phyloP scores from a whole-genome alignment of 805 yeast genomes.

The Candida parachauliodes region DNA sequence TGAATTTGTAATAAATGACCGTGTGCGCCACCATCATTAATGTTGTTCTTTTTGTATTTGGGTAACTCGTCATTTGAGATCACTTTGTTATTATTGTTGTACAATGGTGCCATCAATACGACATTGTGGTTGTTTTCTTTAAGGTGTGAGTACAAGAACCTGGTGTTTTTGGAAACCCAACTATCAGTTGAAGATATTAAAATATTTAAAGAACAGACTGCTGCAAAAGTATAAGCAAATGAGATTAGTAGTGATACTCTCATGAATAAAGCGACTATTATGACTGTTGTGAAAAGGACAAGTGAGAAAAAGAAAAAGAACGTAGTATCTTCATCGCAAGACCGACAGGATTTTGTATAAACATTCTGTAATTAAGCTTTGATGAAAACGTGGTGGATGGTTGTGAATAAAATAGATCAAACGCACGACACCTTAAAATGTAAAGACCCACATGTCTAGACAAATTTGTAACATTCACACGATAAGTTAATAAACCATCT shows the following conservation, averaged over 20 bases:
- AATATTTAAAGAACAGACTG: constrained; percentile 20
- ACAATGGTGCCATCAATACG: constrained; percentile 25
- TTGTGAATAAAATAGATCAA: too few relatives aligned
- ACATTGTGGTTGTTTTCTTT: constrained; percentile 28
- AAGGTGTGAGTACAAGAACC: constrained; percentile 26
- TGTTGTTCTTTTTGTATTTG: neutral
- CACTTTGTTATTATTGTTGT: neutral
- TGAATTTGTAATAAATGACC: constrained; percentile 29
- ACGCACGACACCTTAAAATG: too few relatives aligned
- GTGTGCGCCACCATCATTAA: constrained; percentile 30
- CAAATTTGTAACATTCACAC: too few relatives aligned
- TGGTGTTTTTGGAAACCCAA: constrained; percentile 35
- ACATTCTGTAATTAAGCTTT: too few relatives aligned
- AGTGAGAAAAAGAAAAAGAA: neutral
- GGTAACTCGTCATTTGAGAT: neutral
- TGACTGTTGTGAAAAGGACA: too few relatives aligned
- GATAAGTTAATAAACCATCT: too few relatives aligned
- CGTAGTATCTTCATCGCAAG: too few relatives aligned
- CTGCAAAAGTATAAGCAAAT: neutral
- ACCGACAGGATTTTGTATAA: too few relatives aligned
- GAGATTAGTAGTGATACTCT: too few relatives aligned
- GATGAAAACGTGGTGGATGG: too few relatives aligned
- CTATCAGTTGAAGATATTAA: constrained; percentile 30
- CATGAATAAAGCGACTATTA: too few relatives aligned
- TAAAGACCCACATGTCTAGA: too few relatives aligned